phyloP scores from a whole-genome alignment of 2,329 filamentous ascomycete species.

The Paecilomyces niveus region DNA sequence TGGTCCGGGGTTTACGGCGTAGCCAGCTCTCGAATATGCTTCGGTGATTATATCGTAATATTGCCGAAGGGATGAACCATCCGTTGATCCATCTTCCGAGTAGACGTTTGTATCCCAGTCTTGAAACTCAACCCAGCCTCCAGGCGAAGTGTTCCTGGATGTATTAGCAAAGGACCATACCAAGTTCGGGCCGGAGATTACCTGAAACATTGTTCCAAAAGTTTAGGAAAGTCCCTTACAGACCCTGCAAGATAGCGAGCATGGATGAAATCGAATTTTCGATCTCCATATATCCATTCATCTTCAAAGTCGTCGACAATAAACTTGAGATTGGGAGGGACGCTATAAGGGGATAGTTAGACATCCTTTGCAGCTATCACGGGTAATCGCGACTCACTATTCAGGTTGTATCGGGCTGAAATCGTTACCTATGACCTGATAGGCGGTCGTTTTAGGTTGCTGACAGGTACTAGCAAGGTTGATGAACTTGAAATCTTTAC shows the following conservation, averaged over 20 bases:
- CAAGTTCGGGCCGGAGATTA: neutral
- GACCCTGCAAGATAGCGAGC: conserved; percentile 51
- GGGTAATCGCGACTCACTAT: neutral
- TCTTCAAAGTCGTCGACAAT: conserved; percentile 53
- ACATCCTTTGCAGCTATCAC: neutral
- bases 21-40: neutral
- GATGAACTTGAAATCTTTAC: neutral
- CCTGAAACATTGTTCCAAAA: conserved; percentile 44
- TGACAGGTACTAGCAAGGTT: neutral
- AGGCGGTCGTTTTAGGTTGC: neutral
- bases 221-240: conserved; percentile 48
- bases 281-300: conserved; percentile 46
- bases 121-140: conserved; percentile 27
- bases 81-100: conserved; percentile 14
- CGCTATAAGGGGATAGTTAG: conserved; percentile 4
- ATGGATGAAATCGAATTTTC: conserved; percentile 53
- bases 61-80: neutral
- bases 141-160: conserved; percentile 27
- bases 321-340: conserved; percentile 52
- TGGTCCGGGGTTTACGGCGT: neutral
- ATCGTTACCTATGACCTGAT: conserved; percentile 8
- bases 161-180: neutral
- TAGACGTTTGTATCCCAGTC: conserved; percentile 23
- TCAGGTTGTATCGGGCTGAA: conserved; percentile 7
- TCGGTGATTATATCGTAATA: neutral